Percentiles rank a stretch among this genome's conserved stretches.
These are phyloP conservation scores for Rhynchospora breviuscula DNA, from an alignment of 176 grass and related monocot genomes.

Conservation along the genomic window DNA sequence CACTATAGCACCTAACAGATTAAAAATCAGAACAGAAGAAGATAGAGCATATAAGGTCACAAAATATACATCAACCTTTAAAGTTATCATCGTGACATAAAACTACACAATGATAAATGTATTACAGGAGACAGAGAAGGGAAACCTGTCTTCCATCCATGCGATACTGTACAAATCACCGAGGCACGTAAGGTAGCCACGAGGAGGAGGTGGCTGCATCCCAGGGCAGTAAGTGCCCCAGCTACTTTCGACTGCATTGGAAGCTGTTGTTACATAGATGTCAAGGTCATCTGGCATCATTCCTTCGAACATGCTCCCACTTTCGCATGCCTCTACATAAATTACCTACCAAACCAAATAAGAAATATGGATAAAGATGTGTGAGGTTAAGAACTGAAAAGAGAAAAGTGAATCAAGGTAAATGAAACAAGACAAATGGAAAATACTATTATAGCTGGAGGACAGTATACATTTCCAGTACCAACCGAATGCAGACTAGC, in stretches of 20 bases:
- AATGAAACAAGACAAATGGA: background rate
- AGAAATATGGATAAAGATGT: background rate
- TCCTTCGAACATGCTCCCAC: constrained; percentile 94
- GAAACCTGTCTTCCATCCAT: constrained; percentile 97
- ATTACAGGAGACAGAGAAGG: background rate
- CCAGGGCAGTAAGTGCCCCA: constrained; percentile 89
- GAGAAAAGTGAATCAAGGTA: background rate
- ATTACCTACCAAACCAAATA: constrained; percentile 49
- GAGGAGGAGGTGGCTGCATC: constrained; percentile 47
- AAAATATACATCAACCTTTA: background rate
- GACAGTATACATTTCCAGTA: background rate
- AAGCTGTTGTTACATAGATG: constrained; percentile 81
- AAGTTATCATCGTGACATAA: background rate
- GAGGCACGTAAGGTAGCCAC: constrained; percentile 66
- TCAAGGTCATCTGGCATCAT: constrained; percentile 67
- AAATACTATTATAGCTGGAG: background rate
- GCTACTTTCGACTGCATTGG: constrained; percentile 70
- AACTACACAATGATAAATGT: background rate
- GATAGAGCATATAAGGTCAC: background rate
- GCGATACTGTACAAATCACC: constrained; percentile 88
- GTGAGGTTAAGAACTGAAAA: background rate
- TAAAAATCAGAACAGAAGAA: background rate
- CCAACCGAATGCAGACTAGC: background rate
- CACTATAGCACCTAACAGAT: background rate
- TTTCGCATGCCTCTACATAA: constrained; percentile 92